A percentile compares a stretch with the other conserved stretches of the same genome.
These are phyloP conservation scores for Acacia acuminata DNA, from an alignment of 306 rosid species.

Conservation along the genomic window DNA sequence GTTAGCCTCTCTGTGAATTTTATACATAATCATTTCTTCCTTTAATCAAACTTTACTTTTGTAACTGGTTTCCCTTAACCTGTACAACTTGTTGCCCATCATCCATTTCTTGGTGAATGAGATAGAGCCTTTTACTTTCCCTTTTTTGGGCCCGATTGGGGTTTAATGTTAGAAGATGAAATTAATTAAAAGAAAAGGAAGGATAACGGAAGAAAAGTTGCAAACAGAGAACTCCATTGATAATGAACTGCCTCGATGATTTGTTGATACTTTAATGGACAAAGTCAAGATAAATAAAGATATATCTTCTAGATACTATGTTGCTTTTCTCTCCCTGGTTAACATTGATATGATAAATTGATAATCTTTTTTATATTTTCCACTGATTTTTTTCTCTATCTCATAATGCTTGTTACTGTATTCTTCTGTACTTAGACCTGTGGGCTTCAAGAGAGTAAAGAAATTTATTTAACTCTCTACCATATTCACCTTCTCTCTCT, in stretches of 20 bases:
- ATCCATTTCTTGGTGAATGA: neutral
- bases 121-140: neutral
- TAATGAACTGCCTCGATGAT: too few species aligned
- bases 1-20: neutral
- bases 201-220: neutral
- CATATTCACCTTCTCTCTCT: constrained; percentile 10
- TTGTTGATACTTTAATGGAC: neutral
- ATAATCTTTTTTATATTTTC: neutral
- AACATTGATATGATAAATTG: neutral
- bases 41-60: neutral
- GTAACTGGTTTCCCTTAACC: neutral
- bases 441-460: neutral
- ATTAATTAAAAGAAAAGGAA: neutral
- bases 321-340: neutral
- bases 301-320: neutral
- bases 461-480: neutral
- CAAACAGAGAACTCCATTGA: neutral
- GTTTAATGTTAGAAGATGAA: neutral
- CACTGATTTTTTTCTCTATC: neutral
- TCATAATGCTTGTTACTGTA: neutral
- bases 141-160: neutral
- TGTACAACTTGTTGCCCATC: neutral
- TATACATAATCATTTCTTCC: neutral
- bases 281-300: neutral
- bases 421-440: neutral